Evolutionary conservation across 495 filamentous ascomycete species (phyloP).

Genomic region (Gamarada debralockiae): DNA sequence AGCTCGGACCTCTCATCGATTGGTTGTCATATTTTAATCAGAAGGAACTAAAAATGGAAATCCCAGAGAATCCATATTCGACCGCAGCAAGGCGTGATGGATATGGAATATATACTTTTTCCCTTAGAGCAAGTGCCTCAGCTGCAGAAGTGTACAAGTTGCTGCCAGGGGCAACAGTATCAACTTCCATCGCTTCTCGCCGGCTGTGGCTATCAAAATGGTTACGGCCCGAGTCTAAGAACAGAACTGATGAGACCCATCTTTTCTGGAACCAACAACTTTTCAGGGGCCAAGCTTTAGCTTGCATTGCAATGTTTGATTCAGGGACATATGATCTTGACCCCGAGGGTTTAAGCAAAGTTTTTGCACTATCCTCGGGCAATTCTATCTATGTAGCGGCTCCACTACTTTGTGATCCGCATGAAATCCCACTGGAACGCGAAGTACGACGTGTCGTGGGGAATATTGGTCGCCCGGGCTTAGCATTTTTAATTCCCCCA

Average conservation of each 20-base stretch:
- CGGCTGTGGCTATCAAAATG: background rate
- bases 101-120: slow-evolving; percentile 1
- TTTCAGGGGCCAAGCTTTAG: slow-evolving; percentile 14
- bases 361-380: slow-evolving; percentile 29
- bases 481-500: slow-evolving; percentile 31
- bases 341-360: slow-evolving; percentile 17
- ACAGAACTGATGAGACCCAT: background rate
- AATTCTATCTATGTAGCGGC: slow-evolving; percentile 31
- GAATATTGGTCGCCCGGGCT: slow-evolving; percentile 32
- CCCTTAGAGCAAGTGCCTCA: slow-evolving; percentile 17
- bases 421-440: background rate
- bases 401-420: slow-evolving; percentile 28
- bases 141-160: slow-evolving; percentile 13
- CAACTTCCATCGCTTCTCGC: slow-evolving; percentile 2
- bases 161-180: slow-evolving; percentile 21
- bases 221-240: slow-evolving; percentile 1
- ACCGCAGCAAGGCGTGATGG: background rate
- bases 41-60: background rate
- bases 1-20: background rate
- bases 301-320: slow-evolving; percentile 32
- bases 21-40: background rate
- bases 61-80: slow-evolving; percentile 1
- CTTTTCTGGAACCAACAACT: background rate
- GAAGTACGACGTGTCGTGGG: slow-evolving; percentile 27
- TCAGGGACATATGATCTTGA: slow-evolving; percentile 25